phyloP scores from a whole-genome alignment of 139 green algal species.

The Pseudopediastrum boryanum region DNA sequence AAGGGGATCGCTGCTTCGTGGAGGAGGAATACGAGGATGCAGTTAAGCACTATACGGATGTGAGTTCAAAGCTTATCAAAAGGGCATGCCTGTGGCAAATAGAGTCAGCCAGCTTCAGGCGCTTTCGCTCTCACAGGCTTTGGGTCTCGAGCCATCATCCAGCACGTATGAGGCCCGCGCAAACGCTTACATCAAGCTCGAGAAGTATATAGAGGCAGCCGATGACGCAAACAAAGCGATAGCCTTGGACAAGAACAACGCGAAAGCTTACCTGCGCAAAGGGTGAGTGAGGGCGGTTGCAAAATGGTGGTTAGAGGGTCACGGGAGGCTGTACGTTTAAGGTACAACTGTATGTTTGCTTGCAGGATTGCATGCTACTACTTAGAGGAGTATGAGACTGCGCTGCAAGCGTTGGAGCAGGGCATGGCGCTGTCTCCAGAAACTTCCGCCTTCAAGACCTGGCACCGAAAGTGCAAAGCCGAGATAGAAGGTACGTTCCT shows the following conservation, averaged over 20 bases:
- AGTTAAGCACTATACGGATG: conserved; percentile 54
- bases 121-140: conserved; percentile 16
- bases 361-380: conserved; percentile 72
- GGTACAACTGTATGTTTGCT: not conserved
- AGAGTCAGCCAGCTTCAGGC: not conserved
- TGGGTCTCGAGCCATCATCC: conserved; percentile 25
- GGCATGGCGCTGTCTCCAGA: conserved; percentile 55
- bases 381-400: conserved; percentile 91
- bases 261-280: conserved; percentile 71
- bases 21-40: conserved; percentile 62
- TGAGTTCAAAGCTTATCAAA: not conserved
- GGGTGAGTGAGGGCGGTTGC: conserved; percentile 47
- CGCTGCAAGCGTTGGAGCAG: conserved; percentile 76
- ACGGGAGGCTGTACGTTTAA: not conserved
- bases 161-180: conserved; percentile 53
- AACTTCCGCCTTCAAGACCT: conserved; percentile 64
- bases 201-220: conserved; percentile 72
- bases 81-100: not conserved
- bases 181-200: conserved; percentile 66
- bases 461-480: conserved; percentile 78
- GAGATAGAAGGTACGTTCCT: conserved; percentile 71
- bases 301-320: not conserved
- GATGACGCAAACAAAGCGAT: conserved; percentile 76
- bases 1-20: conserved; percentile 60
- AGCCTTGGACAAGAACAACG: conserved; percentile 60